These are phyloP conservation scores for Gossypium thurberi DNA, from an alignment of 345 rosid genomes.

Conservation along the genomic window DNA sequence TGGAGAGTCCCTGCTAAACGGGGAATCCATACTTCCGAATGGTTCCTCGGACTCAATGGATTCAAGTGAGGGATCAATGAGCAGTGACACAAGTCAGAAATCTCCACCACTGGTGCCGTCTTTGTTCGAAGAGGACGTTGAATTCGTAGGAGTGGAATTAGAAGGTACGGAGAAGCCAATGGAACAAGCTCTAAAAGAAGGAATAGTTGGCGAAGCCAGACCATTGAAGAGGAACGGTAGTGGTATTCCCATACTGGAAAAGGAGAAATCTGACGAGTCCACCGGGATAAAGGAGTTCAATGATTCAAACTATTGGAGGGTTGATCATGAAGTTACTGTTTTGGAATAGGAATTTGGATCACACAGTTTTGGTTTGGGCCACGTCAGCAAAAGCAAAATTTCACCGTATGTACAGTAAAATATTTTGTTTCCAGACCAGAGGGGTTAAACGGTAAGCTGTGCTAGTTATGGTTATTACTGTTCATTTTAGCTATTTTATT, in stretches of 20 bases:
- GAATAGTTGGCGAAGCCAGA: conserved; percentile 92
- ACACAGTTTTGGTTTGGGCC: conserved; percentile 19
- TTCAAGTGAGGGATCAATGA: conserved; percentile 33
- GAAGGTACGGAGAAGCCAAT: conserved; percentile 92
- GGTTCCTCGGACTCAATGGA: conserved; percentile 41
- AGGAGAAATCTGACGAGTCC: conserved; percentile 49
- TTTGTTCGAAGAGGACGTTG: conserved; percentile 92
- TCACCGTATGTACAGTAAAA: conserved; percentile 40
- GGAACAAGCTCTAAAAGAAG: conserved; percentile 91
- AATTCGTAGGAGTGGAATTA: conserved; percentile 83
- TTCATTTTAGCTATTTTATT: conserved; percentile 20
- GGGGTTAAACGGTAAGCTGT: conserved; percentile 30
- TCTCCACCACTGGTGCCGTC: conserved; percentile 43
- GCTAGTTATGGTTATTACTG: conserved; percentile 20
- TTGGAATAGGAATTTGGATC: conserved; percentile 43
- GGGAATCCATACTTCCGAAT: conserved; percentile 44
- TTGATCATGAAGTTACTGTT: conserved; percentile 81
- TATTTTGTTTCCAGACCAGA: conserved; percentile 25
- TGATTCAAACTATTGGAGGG: conserved; percentile 89
- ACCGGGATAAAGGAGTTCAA: conserved; percentile 70
- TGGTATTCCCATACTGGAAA: conserved; percentile 38
- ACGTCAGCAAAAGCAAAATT: conserved; percentile 6
- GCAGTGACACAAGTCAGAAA: conserved; percentile 31
- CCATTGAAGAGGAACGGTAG: conserved; percentile 55
- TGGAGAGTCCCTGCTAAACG: conserved; percentile 30